Conservation (phyloP, 345 rosid genomes). For the Psidium guajava region DNA sequence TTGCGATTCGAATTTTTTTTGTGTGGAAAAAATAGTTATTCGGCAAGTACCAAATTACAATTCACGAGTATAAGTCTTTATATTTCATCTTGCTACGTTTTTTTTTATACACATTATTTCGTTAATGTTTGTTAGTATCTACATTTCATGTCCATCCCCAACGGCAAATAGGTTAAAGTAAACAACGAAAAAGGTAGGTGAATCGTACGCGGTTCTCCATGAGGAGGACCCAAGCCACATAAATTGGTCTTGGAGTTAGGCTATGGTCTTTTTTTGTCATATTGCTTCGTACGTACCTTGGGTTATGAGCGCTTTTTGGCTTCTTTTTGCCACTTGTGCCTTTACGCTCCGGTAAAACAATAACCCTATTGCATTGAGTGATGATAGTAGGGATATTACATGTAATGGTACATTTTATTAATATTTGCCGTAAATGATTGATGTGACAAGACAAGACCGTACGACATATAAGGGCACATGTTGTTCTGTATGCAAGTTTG, state of each 20-base stretch:
- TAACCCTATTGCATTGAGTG: neutral
- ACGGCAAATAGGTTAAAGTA: neutral
- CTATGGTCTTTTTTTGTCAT: neutral
- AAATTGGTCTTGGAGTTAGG: neutral
- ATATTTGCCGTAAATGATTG: neutral
- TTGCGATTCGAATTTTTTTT: neutral
- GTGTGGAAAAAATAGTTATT: neutral
- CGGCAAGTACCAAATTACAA: neutral
- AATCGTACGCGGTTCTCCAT: neutral
- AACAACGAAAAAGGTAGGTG: neutral
- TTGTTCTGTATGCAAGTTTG: neutral
- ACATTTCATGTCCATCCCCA: neutral
- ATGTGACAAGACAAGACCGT: neutral
- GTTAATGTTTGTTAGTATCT: neutral
- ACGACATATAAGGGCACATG: neutral
- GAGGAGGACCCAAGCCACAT: neutral
- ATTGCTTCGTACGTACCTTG: neutral
- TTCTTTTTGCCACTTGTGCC: neutral
- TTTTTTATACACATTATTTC: neutral
- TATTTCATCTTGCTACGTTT: neutral
- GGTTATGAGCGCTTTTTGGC: neutral
- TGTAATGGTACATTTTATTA: neutral
- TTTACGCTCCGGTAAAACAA: neutral
- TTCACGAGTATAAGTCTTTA: neutral
- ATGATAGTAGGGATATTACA: neutral